These are phyloP conservation scores for Metrosideros polymorpha DNA, from an alignment of 441 rosid genomes.

Conservation along the genomic window DNA sequence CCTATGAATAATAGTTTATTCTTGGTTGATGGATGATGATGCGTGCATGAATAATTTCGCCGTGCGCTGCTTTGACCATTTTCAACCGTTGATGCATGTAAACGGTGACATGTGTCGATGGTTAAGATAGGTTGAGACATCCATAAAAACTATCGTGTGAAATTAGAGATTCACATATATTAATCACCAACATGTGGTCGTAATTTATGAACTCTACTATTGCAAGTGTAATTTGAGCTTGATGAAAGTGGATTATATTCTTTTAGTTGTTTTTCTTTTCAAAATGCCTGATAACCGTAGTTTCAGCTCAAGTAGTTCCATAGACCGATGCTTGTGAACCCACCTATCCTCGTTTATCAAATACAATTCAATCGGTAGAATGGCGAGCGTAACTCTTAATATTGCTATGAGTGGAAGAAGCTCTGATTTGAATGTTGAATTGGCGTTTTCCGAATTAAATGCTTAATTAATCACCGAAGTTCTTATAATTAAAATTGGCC, in stretches of 20 bases:
- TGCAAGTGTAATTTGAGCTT: not conserved
- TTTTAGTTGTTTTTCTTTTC: not conserved
- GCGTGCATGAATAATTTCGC: not conserved
- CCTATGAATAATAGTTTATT: not conserved
- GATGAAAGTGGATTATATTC: not conserved
- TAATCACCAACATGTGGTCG: not conserved
- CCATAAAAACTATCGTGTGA: not conserved
- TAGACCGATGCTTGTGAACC: not conserved
- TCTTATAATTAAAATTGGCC: too few relatives aligned
- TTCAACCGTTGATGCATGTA: not conserved
- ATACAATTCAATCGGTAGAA: not conserved
- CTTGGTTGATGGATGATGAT: not conserved
- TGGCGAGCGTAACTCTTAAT: not conserved
- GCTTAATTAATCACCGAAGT: too few relatives aligned
- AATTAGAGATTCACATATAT: not conserved
- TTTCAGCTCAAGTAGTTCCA: not conserved
- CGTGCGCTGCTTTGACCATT: not conserved
- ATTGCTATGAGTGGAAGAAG: not conserved
- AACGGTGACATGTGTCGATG: not conserved
- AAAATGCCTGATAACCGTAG: not conserved
- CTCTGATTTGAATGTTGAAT: too few relatives aligned
- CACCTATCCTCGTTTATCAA: not conserved
- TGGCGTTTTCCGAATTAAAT: too few relatives aligned
- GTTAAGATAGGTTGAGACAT: not conserved
- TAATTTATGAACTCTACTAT: not conserved